phyloP scores from a whole-genome alignment of 352 stramenopile species.

The Phytophthora boehmeriae region DNA sequence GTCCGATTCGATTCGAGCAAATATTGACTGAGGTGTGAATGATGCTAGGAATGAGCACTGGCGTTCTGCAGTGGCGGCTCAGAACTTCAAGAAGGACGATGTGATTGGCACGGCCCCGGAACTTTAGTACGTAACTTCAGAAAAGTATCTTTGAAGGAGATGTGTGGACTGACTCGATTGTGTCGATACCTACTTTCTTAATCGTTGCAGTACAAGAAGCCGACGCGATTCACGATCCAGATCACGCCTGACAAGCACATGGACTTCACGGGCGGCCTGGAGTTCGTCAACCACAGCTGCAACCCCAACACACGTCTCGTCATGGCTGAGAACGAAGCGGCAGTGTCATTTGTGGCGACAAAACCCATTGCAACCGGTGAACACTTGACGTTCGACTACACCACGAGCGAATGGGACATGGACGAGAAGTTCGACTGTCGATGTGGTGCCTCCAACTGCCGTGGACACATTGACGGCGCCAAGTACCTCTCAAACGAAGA shows the following conservation, averaged over 20 bases:
- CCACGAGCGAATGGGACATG: conserved; percentile 92
- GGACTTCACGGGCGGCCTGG: conserved; percentile 78
- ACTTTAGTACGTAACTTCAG: conserved; percentile 61
- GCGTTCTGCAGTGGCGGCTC: conserved; percentile 70
- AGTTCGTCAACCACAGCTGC: conserved; percentile 91
- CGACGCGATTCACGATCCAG: conserved; percentile 87
- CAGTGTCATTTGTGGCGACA: conserved; percentile 81
- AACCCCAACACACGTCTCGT: conserved; percentile 84
- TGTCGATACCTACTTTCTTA: background rate
- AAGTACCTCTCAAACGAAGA: conserved; percentile 78
- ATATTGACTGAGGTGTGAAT: background rate
- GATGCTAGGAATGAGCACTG: conserved; percentile 61
- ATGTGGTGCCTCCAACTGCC: conserved; percentile 68
- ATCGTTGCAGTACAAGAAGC: conserved; percentile 49
- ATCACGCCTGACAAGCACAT: conserved; percentile 81
- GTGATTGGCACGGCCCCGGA: conserved; percentile 74
- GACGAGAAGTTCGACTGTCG: conserved; percentile 90
- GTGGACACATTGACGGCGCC: conserved; percentile 75
- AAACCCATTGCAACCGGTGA: conserved; percentile 75
- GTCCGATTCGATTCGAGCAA: background rate
- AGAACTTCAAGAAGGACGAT: conserved; percentile 64
- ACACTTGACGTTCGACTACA: conserved; percentile 89
- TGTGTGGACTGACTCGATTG: conserved; percentile 13
- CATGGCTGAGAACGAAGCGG: conserved; percentile 70
- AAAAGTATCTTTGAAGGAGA: background rate